These are phyloP conservation scores for Yamadazyma taylorii DNA, from an alignment of 1,139 yeast species.

Conservation along the genomic window DNA sequence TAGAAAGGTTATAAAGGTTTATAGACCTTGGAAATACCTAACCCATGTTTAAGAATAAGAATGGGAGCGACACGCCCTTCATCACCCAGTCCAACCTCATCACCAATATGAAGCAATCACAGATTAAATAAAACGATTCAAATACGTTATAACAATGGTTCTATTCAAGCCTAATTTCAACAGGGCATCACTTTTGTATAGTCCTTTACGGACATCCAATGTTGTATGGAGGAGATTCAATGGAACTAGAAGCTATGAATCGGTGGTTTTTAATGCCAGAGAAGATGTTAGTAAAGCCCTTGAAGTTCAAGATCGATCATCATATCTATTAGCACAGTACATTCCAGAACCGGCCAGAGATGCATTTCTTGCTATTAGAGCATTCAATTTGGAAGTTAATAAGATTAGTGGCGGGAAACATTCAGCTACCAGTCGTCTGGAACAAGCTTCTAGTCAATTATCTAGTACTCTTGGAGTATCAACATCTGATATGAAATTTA, in stretches of 20 bases:
- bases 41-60: no score
- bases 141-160: no score
- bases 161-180: no score
- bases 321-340: conserved; percentile 66
- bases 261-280: conserved; percentile 29
- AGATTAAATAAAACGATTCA: no score
- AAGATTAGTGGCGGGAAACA: conserved; percentile 53
- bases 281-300: conserved; percentile 43
- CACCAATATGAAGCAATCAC: no score
- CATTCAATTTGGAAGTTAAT: conserved; percentile 68
- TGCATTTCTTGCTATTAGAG: conserved; percentile 65
- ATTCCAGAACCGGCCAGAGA: conserved; percentile 67
- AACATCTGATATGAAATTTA: conserved; percentile 54
- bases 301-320: conserved; percentile 59
- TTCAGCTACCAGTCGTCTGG: conserved; percentile 36
- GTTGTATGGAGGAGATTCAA: background rate
- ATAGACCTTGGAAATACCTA: no score
- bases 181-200: no score
- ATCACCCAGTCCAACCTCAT: no score
- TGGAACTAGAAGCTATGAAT: conserved; percentile 3
- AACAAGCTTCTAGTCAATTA: conserved; percentile 31
- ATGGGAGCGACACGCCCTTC: no score
- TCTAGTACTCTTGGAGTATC: conserved; percentile 40
- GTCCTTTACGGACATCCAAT: no score
- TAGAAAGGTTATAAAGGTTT: no score